Evolutionary conservation across 305 asterid genomes (phyloP).

Genomic region (Petunia hybrid): DNA sequence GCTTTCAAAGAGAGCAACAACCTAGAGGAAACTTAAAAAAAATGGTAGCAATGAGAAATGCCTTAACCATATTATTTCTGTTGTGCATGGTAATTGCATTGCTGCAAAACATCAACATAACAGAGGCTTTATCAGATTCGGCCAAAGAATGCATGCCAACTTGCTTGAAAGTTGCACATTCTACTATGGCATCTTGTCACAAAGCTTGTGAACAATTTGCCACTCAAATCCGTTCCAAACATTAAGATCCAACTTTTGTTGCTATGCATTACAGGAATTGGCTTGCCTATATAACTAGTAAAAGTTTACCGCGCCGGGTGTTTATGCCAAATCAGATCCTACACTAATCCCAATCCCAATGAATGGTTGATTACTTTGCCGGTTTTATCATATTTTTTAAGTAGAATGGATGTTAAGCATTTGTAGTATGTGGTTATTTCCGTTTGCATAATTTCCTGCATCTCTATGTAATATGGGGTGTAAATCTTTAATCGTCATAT

Average conservation of each 20-base stretch:
- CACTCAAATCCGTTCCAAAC: conserved; percentile 32
- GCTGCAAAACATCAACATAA: not conserved
- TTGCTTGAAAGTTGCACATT: conserved; percentile 43
- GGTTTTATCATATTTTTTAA: no score
- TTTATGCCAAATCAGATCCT: no score
- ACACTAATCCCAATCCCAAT: no score
- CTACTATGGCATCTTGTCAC: conserved; percentile 36
- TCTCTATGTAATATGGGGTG: not conserved
- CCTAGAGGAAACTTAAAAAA: not conserved
- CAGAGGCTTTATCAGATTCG: conserved; percentile 29
- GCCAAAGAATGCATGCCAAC: conserved; percentile 45
- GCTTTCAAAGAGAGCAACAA: not conserved
- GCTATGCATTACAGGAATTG: not conserved
- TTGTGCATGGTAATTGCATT: not conserved
- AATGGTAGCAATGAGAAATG: conserved; percentile 18
- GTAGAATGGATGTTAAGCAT: not conserved
- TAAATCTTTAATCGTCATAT: not conserved
- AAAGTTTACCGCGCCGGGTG: no score
- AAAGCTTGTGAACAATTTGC: conserved; percentile 47
- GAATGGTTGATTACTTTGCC: not conserved
- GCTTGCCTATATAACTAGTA: not conserved
- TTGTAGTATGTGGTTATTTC: not conserved
- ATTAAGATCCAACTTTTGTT: not conserved
- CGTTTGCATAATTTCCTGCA: not conserved
- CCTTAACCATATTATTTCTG: not conserved